A percentile compares a stretch with the other conserved stretches of the same genome.
phyloP scores from a whole-genome alignment of 2,329 filamentous ascomycete species.

The Epichloe sibirici region DNA sequence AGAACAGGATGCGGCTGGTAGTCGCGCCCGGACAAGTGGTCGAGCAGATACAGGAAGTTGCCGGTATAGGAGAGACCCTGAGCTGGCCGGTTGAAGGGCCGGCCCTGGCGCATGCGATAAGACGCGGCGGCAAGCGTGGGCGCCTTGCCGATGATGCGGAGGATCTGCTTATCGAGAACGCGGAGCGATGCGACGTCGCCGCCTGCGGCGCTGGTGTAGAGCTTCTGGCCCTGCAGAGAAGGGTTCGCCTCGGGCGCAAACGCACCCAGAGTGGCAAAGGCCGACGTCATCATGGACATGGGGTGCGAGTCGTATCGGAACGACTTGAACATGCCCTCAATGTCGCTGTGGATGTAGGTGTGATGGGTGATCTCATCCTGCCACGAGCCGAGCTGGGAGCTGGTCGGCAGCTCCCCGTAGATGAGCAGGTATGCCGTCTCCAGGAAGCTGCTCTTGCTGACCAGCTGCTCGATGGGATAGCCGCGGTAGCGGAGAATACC shows the following conservation, averaged over 20 bases:
- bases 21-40: conserved; percentile 34
- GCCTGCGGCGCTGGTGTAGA: conserved; percentile 33
- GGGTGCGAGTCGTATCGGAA: conserved; percentile 40
- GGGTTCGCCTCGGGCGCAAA: conserved; percentile 39
- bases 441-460: conserved; percentile 35
- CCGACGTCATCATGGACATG: conserved; percentile 38
- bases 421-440: conserved; percentile 38
- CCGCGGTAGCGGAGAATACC: conserved; percentile 40
- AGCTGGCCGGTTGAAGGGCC: conserved; percentile 36
- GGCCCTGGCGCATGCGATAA: conserved; percentile 40
- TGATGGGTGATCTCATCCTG: conserved; percentile 38
- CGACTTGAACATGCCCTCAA: conserved; percentile 37
- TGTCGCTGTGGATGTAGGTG: conserved; percentile 36
- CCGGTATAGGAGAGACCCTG: conserved; percentile 37
- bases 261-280: conserved; percentile 36
- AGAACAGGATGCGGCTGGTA: conserved; percentile 36
- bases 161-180: conserved; percentile 38
- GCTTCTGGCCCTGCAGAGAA: conserved; percentile 35
- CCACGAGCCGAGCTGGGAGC: conserved; percentile 28
- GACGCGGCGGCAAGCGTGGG: conserved; percentile 37
- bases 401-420: conserved; percentile 36
- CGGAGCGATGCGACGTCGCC: conserved; percentile 28
- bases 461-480: conserved; percentile 39
- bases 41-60: conserved; percentile 43
- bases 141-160: conserved; percentile 38